Evolutionary conservation across 129 eudicot species (phyloP), one percentile per base, ranked within the genome.

Genomic region (Flaveria ramosissima): DNA sequence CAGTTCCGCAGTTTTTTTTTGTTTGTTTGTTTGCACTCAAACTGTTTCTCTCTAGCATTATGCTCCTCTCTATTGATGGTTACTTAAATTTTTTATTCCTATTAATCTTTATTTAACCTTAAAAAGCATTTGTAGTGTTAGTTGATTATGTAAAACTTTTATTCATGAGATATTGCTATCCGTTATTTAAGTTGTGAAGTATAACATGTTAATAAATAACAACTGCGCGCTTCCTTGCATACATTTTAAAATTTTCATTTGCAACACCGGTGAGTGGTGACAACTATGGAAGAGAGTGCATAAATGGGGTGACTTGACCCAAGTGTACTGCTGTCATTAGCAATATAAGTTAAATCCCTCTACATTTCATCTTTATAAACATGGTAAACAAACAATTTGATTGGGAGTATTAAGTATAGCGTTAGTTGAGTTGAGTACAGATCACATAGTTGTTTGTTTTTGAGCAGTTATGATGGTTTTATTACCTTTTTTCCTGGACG

Each of bases 151-250:
- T 71, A 50, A 19, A 13, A 15, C 53, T 41, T 39, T 12, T 48
- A 16, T 36, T 16, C 17, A 36, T 39, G 53, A 20, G 1, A 56
- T 39, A 11, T 39, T 73, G 68, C 53, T 42, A 39, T 56, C 47
- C 39, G 39, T 20, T 8, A 66, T 66, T 17, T 16, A 66, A 66
- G 71, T 56, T 56, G 11, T 73, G 53, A 73, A 73, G 66, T 19
- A 72, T 55, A 55, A 13, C 15, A 67, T 39, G 45, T 64, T 30
- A 41, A 41, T 7, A 36, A n/a, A 15, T 41, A 66, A 27, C 30
- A 27, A 27, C 30, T 30, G 36, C 5, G 27, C 3, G 51, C 10
- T 17, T 7, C 51, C 51, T 66, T 66, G 71, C 17, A 66, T 66
- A 41, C 15, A 36, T 41, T 15, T 66, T 66, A 23, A 10, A 66